Conservation (phyloP, 345 rosid genomes). For the Populus tremula region DNA sequence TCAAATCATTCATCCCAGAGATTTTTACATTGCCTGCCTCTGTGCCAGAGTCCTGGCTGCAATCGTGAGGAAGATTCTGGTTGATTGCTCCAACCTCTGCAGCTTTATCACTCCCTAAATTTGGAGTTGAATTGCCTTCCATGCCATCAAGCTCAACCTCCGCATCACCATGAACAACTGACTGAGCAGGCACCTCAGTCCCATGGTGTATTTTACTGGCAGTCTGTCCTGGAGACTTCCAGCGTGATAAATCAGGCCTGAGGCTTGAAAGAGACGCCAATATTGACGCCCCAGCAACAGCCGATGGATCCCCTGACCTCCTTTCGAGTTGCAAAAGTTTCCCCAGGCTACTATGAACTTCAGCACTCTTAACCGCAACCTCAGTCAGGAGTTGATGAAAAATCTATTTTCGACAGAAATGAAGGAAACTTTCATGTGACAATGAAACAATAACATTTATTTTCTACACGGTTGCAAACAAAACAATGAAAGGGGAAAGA, state of each 20-base stretch:
- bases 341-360: conserved; percentile 46
- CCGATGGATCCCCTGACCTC: conserved; percentile 70
- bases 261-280: conserved; percentile 64
- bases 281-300: conserved; percentile 72
- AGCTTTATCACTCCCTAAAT: conserved; percentile 52
- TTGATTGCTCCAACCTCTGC: conserved; percentile 47
- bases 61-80: conserved; percentile 48
- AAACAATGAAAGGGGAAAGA: not conserved
- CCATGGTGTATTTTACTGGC: conserved; percentile 47
- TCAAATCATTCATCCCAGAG: conserved; percentile 65
- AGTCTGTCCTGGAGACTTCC: conserved; percentile 49
- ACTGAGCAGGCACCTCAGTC: conserved; percentile 48
- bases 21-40: conserved; percentile 74
- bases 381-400: conserved; percentile 62
- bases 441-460: not conserved
- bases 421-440: conserved; percentile 40
- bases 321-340: conserved; percentile 54
- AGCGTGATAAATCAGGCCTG: conserved; percentile 54
- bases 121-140: conserved; percentile 57
- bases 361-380: conserved; percentile 52
- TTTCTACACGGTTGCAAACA: conserved; percentile 2
- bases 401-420: conserved; percentile 43
- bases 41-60: conserved; percentile 55
- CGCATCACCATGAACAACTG: conserved; percentile 44
- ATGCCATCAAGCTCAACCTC: conserved; percentile 55